Evolutionary conservation across 176 grass and related monocot species (phyloP).

Genomic region (Dactylis glomerata): DNA sequence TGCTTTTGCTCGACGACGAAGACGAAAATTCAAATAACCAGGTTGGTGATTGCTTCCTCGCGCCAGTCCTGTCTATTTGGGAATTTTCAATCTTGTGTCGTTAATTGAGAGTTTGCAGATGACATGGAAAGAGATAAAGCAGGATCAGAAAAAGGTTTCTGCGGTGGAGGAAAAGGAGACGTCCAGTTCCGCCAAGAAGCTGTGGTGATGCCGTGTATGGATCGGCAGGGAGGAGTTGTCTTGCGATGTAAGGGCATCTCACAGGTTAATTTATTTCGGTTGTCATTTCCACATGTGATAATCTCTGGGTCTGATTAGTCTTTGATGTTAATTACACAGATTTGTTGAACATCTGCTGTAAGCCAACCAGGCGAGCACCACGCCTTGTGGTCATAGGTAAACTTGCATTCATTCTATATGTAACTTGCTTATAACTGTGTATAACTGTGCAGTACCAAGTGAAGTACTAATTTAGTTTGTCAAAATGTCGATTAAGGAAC

Average conservation of each 20-base stretch:
- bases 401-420: background rate
- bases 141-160: slow-evolving; percentile 10
- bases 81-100: background rate
- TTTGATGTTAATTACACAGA: slow-evolving; percentile 34
- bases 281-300: background rate
- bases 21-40: slow-evolving; percentile 29
- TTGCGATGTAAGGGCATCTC: slow-evolving; percentile 59
- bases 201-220: slow-evolving; percentile 50
- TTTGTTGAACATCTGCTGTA: slow-evolving; percentile 91
- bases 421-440: background rate
- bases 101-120: slow-evolving; percentile 5
- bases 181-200: slow-evolving; percentile 22
- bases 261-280: background rate
- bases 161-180: slow-evolving; percentile 16
- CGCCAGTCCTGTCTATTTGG: background rate
- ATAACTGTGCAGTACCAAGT: too few relatives aligned
- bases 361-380: slow-evolving; percentile 82
- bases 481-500: too few relatives aligned
- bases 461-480: too few relatives aligned
- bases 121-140: background rate
- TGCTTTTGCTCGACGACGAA: slow-evolving; percentile 60
- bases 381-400: slow-evolving; percentile 81
- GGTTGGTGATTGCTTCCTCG: slow-evolving; percentile 8
- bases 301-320: slow-evolving; percentile 12
- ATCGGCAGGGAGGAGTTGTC: slow-evolving; percentile 85